A percentile compares a stretch with the other conserved stretches of the same genome.
Conservation (phyloP, 1,284 basidiomycete species). For the Moesziomyces sp. region DNA sequence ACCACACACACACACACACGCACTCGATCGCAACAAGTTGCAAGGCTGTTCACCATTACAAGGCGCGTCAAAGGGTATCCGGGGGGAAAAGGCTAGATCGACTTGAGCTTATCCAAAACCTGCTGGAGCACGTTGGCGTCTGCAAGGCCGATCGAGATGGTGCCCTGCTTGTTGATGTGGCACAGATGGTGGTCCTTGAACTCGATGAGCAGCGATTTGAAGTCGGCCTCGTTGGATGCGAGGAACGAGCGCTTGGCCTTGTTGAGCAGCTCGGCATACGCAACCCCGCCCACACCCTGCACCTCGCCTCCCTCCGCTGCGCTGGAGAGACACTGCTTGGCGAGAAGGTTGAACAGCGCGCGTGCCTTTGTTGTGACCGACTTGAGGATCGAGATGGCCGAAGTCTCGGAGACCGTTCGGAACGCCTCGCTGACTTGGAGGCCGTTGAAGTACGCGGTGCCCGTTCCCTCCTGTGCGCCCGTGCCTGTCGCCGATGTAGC, state of each 20-base stretch:
- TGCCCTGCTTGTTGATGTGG: conserved; percentile 25
- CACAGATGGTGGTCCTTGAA: conserved; percentile 54
- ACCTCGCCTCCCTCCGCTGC: neutral
- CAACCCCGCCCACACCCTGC: conserved; percentile 13
- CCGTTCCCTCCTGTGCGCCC: conserved; percentile 2
- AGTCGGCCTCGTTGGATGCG: conserved; percentile 45
- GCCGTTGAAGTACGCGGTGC: conserved; percentile 27
- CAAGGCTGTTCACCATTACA: too few species aligned
- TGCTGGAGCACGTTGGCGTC: conserved; percentile 13
- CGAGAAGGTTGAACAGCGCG: conserved; percentile 51
- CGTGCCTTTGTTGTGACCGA: conserved; percentile 53
- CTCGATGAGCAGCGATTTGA: conserved; percentile 53
- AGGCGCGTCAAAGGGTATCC: neutral
- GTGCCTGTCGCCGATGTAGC: neutral
- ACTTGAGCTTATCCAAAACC: conserved; percentile 36
- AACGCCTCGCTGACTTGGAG: conserved; percentile 30
- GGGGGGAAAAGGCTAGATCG: conserved; percentile 9
- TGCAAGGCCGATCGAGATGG: conserved; percentile 26
- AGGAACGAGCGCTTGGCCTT: conserved; percentile 47
- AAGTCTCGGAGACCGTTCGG: conserved; percentile 32
- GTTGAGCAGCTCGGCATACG: conserved; percentile 40
- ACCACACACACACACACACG: neutral
- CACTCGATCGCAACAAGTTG: too few species aligned
- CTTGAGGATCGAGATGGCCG: conserved; percentile 55
- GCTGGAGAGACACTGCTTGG: conserved; percentile 19